Base-by-base conservation (phyloP, 768 basidiomycete genomes). In the Lactifluus pinguis region DNA sequence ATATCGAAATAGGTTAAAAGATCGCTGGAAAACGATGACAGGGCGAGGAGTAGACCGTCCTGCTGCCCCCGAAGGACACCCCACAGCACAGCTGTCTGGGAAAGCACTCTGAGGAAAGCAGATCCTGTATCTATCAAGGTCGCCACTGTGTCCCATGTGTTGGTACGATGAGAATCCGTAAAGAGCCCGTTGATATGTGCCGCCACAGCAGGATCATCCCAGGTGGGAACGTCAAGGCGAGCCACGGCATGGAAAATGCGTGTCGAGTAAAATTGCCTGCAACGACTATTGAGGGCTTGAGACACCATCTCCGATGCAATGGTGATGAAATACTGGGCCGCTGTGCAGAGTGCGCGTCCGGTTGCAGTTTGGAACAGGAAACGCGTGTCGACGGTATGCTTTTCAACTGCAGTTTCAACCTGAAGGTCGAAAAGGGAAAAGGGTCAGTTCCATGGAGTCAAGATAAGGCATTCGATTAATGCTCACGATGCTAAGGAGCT, bases 171-270 rank as follows among this genome's bases (percentile, higher is more conserved):
- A 71, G 49, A 64, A 73, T 53, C 73, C 72, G 76, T 69, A 55
- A 76, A 73, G 25, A 79, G 75, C 32, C 79, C 71, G 54, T 86
- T 81, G 25, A 91, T 73, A 63, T 88, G 87, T 25, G 80, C 75
- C 62, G 84, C 82, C 6, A 89, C 75, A 6, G 79, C 77, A 5
- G 85, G 77, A 69, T 89, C 86, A 53, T 85, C 79, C 62, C 82
- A 90, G 0, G 89, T 89, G 3, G 88, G 87, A 1, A 89, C 77
- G 69, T 92, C 89, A 48, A 92, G 78, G 9, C 89, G 80, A 30
- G 81, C 82, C 70, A 85, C 79, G 10, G 85, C 83, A 25, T 75
- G 75, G 70, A 89, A 89, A 57, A 81, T 80, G 63, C 84, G 85
- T 7, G 80, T 69, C 2, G 84, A 76, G 68, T 85, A 89, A 69